Percentiles rank a stretch among this genome's conserved stretches.
Conservation (phyloP, 257 asterid species). For the Fraxinus cuspidata region DNA sequence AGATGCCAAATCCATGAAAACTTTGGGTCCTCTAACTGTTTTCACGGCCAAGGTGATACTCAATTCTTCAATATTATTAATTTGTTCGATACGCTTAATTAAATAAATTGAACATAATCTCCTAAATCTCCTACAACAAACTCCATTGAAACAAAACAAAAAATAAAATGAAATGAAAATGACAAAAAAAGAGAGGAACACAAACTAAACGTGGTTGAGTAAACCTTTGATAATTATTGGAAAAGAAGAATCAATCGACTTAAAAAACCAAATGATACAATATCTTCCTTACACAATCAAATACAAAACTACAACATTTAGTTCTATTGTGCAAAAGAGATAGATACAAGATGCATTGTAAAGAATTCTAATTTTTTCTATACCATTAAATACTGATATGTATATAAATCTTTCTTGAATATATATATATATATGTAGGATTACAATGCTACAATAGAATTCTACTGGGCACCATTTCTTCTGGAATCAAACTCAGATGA, state of each 20-base stretch:
- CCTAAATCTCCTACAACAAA: too few relatives aligned
- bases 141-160: too few relatives aligned
- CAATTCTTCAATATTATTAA: not conserved
- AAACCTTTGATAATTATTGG: too few relatives aligned
- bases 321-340: not conserved
- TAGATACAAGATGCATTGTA: not conserved
- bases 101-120: too few relatives aligned
- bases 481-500: slow-evolving; percentile 61
- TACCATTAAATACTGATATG: not conserved
- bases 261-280: too few relatives aligned
- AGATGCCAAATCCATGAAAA: slow-evolving; percentile 65
- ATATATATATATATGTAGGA: slow-evolving; percentile 33
- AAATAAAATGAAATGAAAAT: too few relatives aligned
- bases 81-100: too few relatives aligned
- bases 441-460: slow-evolving; percentile 58
- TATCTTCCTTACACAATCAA: too few relatives aligned
- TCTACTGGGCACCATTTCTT: slow-evolving; percentile 70
- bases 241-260: too few relatives aligned
- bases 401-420: not conserved
- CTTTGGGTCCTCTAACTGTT: slow-evolving; percentile 57
- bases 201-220: too few relatives aligned
- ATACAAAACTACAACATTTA: too few relatives aligned
- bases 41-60: slow-evolving; percentile 74
- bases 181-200: too few relatives aligned
- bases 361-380: not conserved